These are phyloP conservation scores for Leccinum subtestaceum DNA, from an alignment of 768 basidiomycete species.

Conservation along the genomic window DNA sequence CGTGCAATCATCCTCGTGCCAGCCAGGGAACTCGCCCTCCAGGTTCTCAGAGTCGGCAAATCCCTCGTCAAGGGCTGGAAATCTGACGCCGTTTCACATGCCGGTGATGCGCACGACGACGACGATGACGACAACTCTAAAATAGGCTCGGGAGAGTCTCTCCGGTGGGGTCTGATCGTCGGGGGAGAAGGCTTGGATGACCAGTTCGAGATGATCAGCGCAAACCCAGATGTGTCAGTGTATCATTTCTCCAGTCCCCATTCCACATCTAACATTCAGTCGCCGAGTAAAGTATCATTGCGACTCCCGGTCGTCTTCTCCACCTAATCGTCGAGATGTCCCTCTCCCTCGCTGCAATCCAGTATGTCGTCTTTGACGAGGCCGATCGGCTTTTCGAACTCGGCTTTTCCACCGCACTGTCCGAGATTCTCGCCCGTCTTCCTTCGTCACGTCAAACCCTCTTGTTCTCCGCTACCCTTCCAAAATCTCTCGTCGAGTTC, in stretches of 20 bases:
- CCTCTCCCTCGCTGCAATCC: conserved; percentile 79
- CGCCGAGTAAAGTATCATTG: conserved; percentile 70
- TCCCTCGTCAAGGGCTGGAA: conserved; percentile 85
- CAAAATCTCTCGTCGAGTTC: conserved; percentile 94
- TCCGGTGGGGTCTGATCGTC: conserved; percentile 93
- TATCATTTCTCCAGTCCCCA: conserved; percentile 1
- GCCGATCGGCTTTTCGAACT: conserved; percentile 98
- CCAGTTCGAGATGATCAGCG: conserved; percentile 93
- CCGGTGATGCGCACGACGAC: conserved; percentile 60
- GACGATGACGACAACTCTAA: conserved; percentile 51
- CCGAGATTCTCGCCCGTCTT: conserved; percentile 88
- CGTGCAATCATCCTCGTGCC: conserved; percentile 88
- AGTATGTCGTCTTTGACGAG: conserved; percentile 95
- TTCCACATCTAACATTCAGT: conserved; percentile 12
- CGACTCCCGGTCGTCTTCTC: conserved; percentile 96
- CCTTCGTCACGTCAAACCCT: conserved; percentile 87
- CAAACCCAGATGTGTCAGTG: conserved; percentile 92
- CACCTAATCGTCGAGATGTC: conserved; percentile 98
- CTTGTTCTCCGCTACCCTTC: conserved; percentile 94
- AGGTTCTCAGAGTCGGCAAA: conserved; percentile 93
- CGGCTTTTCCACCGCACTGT: conserved; percentile 91
- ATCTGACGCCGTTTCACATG: conserved; percentile 58
- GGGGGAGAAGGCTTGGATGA: conserved; percentile 95
- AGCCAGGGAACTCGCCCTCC: conserved; percentile 90
- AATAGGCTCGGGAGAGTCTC: conserved; percentile 45